Percentiles rank a stretch among this genome's conserved stretches.
Evolutionary conservation across 352 stramenopile species (phyloP).

Genomic region (Phytopythium ostracodes): DNA sequence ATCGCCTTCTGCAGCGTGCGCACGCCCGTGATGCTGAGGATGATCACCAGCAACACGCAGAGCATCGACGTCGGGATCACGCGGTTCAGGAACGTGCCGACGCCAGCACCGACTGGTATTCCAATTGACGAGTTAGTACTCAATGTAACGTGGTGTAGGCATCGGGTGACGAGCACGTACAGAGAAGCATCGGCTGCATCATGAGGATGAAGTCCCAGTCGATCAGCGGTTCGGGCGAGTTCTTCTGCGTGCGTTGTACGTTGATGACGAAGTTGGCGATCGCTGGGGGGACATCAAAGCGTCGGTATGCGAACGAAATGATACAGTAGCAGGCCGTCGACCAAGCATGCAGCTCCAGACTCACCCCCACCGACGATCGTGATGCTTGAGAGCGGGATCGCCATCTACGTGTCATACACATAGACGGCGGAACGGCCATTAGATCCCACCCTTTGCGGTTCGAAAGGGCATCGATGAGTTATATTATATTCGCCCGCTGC

Average conservation of each 20-base stretch:
- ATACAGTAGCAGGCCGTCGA: too few relatives aligned
- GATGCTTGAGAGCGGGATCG: slow-evolving; percentile 95
- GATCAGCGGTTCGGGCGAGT: slow-evolving; percentile 89
- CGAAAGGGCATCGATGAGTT: background rate
- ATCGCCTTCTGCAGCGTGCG: slow-evolving; percentile 89
- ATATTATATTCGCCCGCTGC: background rate
- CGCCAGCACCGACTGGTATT: slow-evolving; percentile 48
- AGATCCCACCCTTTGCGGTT: background rate
- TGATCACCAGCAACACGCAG: slow-evolving; percentile 84
- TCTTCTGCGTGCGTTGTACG: slow-evolving; percentile 81
- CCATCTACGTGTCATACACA: slow-evolving; percentile 34
- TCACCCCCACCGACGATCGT: slow-evolving; percentile 91
- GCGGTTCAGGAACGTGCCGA: slow-evolving; percentile 91
- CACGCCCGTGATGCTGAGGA: slow-evolving; percentile 86
- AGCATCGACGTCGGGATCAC: slow-evolving; percentile 88
- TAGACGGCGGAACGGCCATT: background rate
- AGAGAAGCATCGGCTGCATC: slow-evolving; percentile 92
- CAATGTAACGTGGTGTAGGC: too few relatives aligned
- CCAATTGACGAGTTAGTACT: too few relatives aligned
- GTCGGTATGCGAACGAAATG: too few relatives aligned
- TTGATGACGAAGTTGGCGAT: slow-evolving; percentile 94
- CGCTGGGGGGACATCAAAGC: slow-evolving; percentile 21
- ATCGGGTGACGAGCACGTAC: too few relatives aligned
- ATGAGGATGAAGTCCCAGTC: slow-evolving; percentile 97
- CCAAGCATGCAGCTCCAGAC: background rate